Conservation (phyloP, 768 basidiomycete species). For the Naematelia aurantialba region DNA sequence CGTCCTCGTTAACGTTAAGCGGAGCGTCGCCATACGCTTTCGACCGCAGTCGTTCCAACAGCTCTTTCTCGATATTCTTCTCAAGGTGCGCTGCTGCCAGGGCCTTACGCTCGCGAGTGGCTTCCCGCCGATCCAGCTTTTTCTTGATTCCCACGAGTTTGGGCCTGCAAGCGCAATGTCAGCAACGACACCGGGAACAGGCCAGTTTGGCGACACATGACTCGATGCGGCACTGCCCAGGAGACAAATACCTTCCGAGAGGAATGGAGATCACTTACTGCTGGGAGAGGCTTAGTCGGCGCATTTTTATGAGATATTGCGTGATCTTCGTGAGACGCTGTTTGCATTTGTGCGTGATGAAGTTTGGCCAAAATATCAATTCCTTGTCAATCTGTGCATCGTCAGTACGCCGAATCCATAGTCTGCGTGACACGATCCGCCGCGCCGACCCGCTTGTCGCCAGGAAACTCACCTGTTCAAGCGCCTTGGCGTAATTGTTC, state of each 20-base stretch:
- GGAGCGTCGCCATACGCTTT: conserved; percentile 98
- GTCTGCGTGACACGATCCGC: neutral
- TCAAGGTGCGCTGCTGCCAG: conserved; percentile 93
- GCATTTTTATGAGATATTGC: conserved; percentile 98
- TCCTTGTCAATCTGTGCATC: conserved; percentile 78
- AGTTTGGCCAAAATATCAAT: conserved; percentile 97
- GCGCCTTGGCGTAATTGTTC: conserved; percentile 88
- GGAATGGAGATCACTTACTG: conserved; percentile 59
- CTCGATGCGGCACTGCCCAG: neutral
- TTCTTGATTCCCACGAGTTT: conserved; percentile 94
- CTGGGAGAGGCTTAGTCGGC: conserved; percentile 76
- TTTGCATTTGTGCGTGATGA: conserved; percentile 97
- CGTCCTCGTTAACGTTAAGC: conserved; percentile 93
- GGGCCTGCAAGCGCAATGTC: conserved; percentile 60
- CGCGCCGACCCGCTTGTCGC: too few relatives aligned
- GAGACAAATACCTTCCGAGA: neutral
- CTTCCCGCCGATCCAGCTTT: conserved; percentile 89
- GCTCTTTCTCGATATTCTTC: conserved; percentile 89
- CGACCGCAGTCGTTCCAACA: conserved; percentile 88
- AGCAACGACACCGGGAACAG: conserved; percentile 1
- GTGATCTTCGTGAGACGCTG: conserved; percentile 98
- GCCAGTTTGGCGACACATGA: too few relatives aligned
- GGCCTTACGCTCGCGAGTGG: conserved; percentile 89
- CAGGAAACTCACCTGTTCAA: conserved; percentile 87
- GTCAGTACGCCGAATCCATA: neutral